phyloP scores from a whole-genome alignment of 768 basidiomycete genomes.

The Tylopilus vinaceipallidus region DNA sequence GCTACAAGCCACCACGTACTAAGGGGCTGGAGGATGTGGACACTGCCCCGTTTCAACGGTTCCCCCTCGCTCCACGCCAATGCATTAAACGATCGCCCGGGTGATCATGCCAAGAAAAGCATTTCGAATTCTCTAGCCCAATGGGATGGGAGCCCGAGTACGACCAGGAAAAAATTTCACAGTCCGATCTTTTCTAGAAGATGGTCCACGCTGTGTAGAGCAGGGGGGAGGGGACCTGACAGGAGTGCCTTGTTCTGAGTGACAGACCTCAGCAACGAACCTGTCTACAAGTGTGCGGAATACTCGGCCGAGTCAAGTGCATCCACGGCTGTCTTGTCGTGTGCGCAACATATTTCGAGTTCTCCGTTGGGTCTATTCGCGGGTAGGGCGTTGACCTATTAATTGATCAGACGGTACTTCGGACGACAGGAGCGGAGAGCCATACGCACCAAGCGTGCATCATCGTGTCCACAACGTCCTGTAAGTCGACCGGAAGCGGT shows the following conservation, averaged over 20 bases:
- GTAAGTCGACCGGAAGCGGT: slow-evolving; percentile 2
- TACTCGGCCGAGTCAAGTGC: too few species aligned
- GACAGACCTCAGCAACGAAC: background rate
- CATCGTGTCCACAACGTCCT: background rate
- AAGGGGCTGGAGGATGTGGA: background rate
- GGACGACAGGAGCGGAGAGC: background rate
- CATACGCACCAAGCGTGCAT: slow-evolving; percentile 16
- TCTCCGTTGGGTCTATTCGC: slow-evolving; percentile 1
- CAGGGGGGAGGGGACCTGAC: background rate
- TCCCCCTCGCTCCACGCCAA: slow-evolving; percentile 8
- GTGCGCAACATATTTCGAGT: slow-evolving; percentile 8
- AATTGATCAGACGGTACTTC: slow-evolving; percentile 7
- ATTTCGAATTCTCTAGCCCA: slow-evolving; percentile 9
- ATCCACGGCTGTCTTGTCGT: too few species aligned
- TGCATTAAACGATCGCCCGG: slow-evolving; percentile 13
- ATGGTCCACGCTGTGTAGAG: slow-evolving; percentile 11
- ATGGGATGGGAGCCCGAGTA: background rate
- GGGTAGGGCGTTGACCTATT: slow-evolving; percentile 6
- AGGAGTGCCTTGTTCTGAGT: slow-evolving; percentile 3
- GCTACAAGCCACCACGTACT: slow-evolving; percentile 1
- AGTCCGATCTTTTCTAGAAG: slow-evolving; percentile 17
- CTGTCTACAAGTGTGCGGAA: background rate
- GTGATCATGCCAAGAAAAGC: slow-evolving; percentile 18
- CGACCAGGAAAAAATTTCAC: slow-evolving; percentile 11
- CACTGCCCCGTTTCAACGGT: slow-evolving; percentile 11